Percentiles rank a stretch among this genome's conserved stretches.
Evolutionary conservation across 805 yeast species (phyloP).

Genomic region (Monosporozyma solicola): DNA sequence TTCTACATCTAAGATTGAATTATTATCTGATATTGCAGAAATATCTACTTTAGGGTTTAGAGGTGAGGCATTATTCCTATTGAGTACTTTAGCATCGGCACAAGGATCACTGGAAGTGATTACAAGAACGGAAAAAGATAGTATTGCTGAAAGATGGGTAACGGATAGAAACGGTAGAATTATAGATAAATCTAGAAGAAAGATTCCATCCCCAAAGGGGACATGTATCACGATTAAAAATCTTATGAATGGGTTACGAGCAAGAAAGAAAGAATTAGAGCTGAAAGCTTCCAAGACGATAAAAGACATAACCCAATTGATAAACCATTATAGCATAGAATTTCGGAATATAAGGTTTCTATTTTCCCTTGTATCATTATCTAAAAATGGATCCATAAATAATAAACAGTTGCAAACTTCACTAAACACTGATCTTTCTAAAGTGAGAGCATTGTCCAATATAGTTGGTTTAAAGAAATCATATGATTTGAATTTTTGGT

Average conservation of each 20-base stretch:
- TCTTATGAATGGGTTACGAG: slow-evolving; percentile 28
- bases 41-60: slow-evolving; percentile 37
- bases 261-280: slow-evolving; percentile 27
- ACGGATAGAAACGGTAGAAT: slow-evolving; percentile 26
- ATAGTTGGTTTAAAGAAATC: slow-evolving; percentile 9
- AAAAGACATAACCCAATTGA: slow-evolving; percentile 18
- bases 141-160: slow-evolving; percentile 31
- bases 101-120: slow-evolving; percentile 26
- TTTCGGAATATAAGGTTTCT: slow-evolving; percentile 28
- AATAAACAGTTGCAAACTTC: slow-evolving; percentile 14
- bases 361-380: slow-evolving; percentile 13
- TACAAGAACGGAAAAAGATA: slow-evolving; percentile 27
- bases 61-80: slow-evolving; percentile 40
- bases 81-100: slow-evolving; percentile 24
- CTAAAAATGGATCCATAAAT: slow-evolving; percentile 12
- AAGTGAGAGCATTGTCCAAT: slow-evolving; percentile 8
- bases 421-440: slow-evolving; percentile 6
- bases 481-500: slow-evolving; percentile 11
- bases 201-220: slow-evolving; percentile 28
- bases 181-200: slow-evolving; percentile 9
- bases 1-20: slow-evolving; percentile 36
- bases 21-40: slow-evolving; percentile 23
- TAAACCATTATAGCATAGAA: slow-evolving; percentile 28
- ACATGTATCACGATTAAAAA: slow-evolving; percentile 30
- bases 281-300: slow-evolving; percentile 21